These are phyloP conservation scores for Boletus rufocinnamomeus DNA, from an alignment of 768 basidiomycete genomes.

Conservation along the genomic window DNA sequence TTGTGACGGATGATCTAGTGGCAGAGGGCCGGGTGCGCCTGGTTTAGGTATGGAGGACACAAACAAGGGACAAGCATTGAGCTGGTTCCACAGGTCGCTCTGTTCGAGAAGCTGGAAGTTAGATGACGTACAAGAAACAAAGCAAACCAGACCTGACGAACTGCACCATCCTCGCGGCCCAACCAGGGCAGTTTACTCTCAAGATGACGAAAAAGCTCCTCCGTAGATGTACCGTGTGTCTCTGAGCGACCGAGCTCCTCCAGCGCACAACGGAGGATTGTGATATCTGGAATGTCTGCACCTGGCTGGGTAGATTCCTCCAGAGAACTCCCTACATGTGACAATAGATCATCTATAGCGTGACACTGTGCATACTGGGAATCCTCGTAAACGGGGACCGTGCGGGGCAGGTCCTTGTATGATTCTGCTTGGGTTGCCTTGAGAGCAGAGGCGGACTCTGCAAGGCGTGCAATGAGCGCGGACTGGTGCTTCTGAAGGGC, in stretches of 20 bases:
- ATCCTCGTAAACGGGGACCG: slow-evolving; percentile 52
- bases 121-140: background rate
- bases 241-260: slow-evolving; percentile 46
- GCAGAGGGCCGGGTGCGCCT: slow-evolving; percentile 1
- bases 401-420: slow-evolving; percentile 58
- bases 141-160: slow-evolving; percentile 51
- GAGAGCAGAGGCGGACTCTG: slow-evolving; percentile 53
- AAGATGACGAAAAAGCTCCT: slow-evolving; percentile 59
- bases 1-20: slow-evolving; percentile 24
- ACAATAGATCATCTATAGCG: slow-evolving; percentile 44
- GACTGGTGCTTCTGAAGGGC: slow-evolving; percentile 64
- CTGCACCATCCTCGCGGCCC: slow-evolving; percentile 47
- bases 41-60: slow-evolving; percentile 34
- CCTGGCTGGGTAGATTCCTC: slow-evolving; percentile 19
- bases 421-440: slow-evolving; percentile 57
- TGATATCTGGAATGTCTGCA: slow-evolving; percentile 46
- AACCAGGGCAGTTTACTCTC: slow-evolving; percentile 64
- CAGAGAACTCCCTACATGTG: slow-evolving; percentile 7
- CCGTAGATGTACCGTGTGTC: slow-evolving; percentile 47
- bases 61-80: slow-evolving; percentile 53
- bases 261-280: slow-evolving; percentile 65
- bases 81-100: slow-evolving; percentile 60
- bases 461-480: slow-evolving; percentile 54
- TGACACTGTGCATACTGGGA: slow-evolving; percentile 45
- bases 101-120: slow-evolving; percentile 25